Evolutionary conservation across 148 eudicot species (phyloP), one percentile per base, ranked within the genome.

Genomic region (Hydrangea macrophylla): DNA sequence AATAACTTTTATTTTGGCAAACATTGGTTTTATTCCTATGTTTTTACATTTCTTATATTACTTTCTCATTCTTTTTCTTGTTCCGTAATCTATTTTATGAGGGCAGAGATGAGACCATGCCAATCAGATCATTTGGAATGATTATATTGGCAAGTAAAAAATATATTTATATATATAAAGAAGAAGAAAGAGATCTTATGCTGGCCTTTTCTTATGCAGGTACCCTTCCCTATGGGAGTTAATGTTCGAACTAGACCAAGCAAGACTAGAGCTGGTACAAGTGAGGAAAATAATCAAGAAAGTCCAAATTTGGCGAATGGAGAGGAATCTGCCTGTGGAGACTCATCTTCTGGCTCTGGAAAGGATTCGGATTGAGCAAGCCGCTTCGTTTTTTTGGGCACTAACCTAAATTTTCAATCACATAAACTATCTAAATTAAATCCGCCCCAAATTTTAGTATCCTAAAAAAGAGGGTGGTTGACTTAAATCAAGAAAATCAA

Each of bases 141-240:
- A 18, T 12, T 27, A 23, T 12, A 31, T 2, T 31, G 35, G 27
- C 18, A 44, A 44, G 23, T n/a, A n/a, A n/a, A n/a, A n/a, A n/a
- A n/a, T n/a, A n/a, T n/a, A n/a, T n/a, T n/a, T n/a, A n/a, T n/a
- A n/a, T n/a, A n/a, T n/a, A 28, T 10, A 7, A 18, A 20, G 5
- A 18, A 54, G 50, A 33, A 55, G 1, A 67, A 55, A 35, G 3
- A 55, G 23, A 36, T 18, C 61, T 55, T 67, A 36, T 11, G 10
- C n/a, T 56, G 31, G 44, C 27, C 23, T 13, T 67, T 60, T 60
- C 40, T 30, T 69, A 65, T 65, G 78, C 83, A 92, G 97, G 88
- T 89, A 57, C 97, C 95, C 23, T 92, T 89, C 62, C 97, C 97
- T 3, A 85, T 85, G 92, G 92, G 96, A 64, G 84, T 72, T 23